Base-by-base conservation (phyloP, 2,329 filamentous ascomycete species). In the Fulvia fulva region DNA sequence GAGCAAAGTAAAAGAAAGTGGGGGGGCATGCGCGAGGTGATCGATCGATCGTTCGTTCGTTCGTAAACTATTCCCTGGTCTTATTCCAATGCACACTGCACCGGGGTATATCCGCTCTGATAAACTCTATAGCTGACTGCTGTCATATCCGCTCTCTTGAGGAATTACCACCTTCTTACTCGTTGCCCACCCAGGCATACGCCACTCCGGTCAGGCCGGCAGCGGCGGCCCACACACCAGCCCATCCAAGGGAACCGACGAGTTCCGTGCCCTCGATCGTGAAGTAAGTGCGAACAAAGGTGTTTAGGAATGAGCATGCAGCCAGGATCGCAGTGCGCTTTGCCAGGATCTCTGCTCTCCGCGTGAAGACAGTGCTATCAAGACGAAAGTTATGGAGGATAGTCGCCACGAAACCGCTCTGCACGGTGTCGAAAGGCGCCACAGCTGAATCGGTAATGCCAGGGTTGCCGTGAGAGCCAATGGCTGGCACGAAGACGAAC, bases 401-500 rank as follows among this genome's bases (percentile, higher is more conserved):
- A 2, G 89, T 93, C 73, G 94, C 83, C 25, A 78, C 74, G 19
- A 95, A n/a, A n/a, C n/a, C n/a, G n/a, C n/a, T n/a, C n/a, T n/a
- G n/a, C n/a, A n/a, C n/a, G n/a, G n/a, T n/a, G 65, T 91, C 79
- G 68, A 91, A 90, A 25, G 59, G 59, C 28, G 62, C 58, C 12
- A 63, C 30, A 14, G 53, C 55, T 7, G 60, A 57, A 22, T 68
- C 63, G 2, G 64, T 67, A 9, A 68, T 55, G n/a, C 65, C 64
- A 22, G 66, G 65, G 49, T 65, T 68, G n/a, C 57, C 62, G 43
- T 59, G 53, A 37, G 78, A 63, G 6, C 81, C 76, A 19, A 84
- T 82, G 22, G 84, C 82, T 1, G 87, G 86, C 41, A 84, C 83
- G 72, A 96, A 95, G 65, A 97, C 84, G 71, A 95, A 93, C 47